These are phyloP conservation scores for Omphalotus guepiniiformis DNA, from an alignment of 768 basidiomycete genomes.

Conservation along the genomic window DNA sequence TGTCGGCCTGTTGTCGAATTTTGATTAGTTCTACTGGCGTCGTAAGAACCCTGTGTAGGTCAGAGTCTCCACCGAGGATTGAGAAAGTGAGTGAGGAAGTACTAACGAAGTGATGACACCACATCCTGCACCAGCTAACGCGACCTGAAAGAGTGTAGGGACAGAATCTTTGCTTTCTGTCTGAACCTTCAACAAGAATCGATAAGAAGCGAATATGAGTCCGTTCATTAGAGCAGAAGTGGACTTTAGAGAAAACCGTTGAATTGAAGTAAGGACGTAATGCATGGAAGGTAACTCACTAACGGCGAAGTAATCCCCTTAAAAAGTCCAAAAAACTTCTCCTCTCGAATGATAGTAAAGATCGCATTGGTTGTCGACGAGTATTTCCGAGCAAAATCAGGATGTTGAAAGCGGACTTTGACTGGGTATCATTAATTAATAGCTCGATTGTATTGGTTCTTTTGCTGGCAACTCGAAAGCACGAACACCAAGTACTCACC, in stretches of 20 bases:
- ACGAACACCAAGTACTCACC: slow-evolving; percentile 25
- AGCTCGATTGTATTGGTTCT: not conserved
- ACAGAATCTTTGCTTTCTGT: slow-evolving; percentile 37
- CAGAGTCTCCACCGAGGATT: not conserved
- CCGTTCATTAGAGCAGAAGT: slow-evolving; percentile 79
- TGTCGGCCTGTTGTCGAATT: slow-evolving; percentile 69
- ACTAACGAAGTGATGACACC: slow-evolving; percentile 78
- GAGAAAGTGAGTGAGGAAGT: not conserved
- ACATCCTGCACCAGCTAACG: slow-evolving; percentile 74
- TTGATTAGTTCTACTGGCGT: slow-evolving; percentile 87
- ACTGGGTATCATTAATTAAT: slow-evolving; percentile 35
- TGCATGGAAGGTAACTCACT: slow-evolving; percentile 37
- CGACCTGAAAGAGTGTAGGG: slow-evolving; percentile 69
- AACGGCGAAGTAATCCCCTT: slow-evolving; percentile 80
- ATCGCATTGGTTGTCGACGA: slow-evolving; percentile 63
- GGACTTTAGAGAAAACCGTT: slow-evolving; percentile 34
- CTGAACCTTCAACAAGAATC: slow-evolving; percentile 70
- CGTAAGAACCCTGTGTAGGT: slow-evolving; percentile 54
- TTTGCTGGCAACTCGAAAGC: not conserved
- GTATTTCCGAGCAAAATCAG: slow-evolving; percentile 52
- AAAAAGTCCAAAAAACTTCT: slow-evolving; percentile 62
- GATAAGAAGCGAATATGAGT: slow-evolving; percentile 81
- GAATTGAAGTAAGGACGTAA: not conserved
- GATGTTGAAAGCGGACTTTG: slow-evolving; percentile 78
- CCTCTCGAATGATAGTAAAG: slow-evolving; percentile 63